These are phyloP conservation scores for Irpex rosettiformis DNA, from an alignment of 1,284 basidiomycete species.

Conservation along the genomic window DNA sequence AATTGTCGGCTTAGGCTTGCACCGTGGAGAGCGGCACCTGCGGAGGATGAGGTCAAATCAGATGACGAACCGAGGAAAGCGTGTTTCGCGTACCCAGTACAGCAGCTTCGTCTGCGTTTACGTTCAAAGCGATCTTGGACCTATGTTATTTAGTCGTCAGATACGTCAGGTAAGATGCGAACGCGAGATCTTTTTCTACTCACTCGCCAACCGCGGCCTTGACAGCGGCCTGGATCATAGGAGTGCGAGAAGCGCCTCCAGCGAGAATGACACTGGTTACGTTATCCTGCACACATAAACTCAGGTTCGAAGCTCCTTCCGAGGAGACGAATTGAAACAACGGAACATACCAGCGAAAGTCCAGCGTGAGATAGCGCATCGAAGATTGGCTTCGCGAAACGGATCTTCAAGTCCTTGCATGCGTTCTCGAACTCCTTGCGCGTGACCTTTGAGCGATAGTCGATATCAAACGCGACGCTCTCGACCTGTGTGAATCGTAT, in stretches of 20 bases:
- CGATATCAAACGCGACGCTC: slow-evolving; percentile 86
- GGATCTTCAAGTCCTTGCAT: slow-evolving; percentile 58
- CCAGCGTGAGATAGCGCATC: slow-evolving; percentile 75
- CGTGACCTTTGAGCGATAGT: slow-evolving; percentile 80
- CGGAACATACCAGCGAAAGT: slow-evolving; percentile 52
- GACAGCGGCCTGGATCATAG: slow-evolving; percentile 86
- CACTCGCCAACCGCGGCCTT: slow-evolving; percentile 75
- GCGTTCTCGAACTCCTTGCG: slow-evolving; percentile 76
- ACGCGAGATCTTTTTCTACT: slow-evolving; percentile 27
- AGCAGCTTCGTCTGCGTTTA: slow-evolving; percentile 96
- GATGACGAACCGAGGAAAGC: background rate
- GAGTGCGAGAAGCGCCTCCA: slow-evolving; percentile 88
- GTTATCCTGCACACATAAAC: slow-evolving; percentile 45
- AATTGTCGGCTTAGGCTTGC: slow-evolving; percentile 89
- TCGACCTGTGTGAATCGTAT: slow-evolving; percentile 59
- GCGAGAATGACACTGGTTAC: slow-evolving; percentile 89
- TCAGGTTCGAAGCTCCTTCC: background rate
- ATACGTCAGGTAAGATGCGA: slow-evolving; percentile 7
- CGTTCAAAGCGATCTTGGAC: slow-evolving; percentile 85
- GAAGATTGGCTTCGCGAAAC: slow-evolving; percentile 72
- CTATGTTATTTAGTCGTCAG: slow-evolving; percentile 29
- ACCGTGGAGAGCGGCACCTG: slow-evolving; percentile 86
- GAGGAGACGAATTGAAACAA: background rate
- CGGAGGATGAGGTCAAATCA: slow-evolving; percentile 6
- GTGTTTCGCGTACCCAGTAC: slow-evolving; percentile 63